Conservation (phyloP, 768 basidiomycete genomes). For the Boletus pseudopeckii region DNA sequence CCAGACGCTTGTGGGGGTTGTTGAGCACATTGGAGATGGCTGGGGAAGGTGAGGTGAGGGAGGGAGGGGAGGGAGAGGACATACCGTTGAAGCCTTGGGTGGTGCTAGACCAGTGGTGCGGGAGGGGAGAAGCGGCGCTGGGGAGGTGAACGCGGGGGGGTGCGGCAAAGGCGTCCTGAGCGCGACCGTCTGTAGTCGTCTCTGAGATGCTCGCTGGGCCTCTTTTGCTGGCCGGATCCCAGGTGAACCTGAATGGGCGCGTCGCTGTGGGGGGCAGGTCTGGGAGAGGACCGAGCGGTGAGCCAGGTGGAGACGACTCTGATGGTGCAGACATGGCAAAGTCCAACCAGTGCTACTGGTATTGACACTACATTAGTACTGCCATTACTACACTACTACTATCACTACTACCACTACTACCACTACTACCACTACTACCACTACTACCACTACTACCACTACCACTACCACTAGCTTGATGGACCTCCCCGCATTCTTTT, state of each 20-base stretch:
- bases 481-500: constrained; percentile 46
- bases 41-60: constrained; percentile 31
- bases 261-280: constrained; percentile 35
- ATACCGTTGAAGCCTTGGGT: constrained; percentile 87
- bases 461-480: constrained; percentile 15
- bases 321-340: constrained; percentile 47
- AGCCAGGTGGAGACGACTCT: constrained; percentile 44
- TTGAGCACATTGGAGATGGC: constrained; percentile 94
- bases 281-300: constrained; percentile 45
- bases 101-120: constrained; percentile 76
- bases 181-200: constrained; percentile 62
- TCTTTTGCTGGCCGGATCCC: constrained; percentile 58
- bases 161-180: constrained; percentile 51
- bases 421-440: too few species aligned
- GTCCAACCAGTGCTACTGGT: neutral
- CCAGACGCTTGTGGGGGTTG: constrained; percentile 81
- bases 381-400: neutral
- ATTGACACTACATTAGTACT: too few species aligned
- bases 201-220: constrained; percentile 76
- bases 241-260: constrained; percentile 69
- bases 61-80: constrained; percentile 18
- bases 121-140: constrained; percentile 48
- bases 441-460: neutral
- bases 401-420: too few species aligned
- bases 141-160: constrained; percentile 43